Conservation (phyloP, 495 filamentous ascomycete species). For the Astrocystis sublimbata region DNA sequence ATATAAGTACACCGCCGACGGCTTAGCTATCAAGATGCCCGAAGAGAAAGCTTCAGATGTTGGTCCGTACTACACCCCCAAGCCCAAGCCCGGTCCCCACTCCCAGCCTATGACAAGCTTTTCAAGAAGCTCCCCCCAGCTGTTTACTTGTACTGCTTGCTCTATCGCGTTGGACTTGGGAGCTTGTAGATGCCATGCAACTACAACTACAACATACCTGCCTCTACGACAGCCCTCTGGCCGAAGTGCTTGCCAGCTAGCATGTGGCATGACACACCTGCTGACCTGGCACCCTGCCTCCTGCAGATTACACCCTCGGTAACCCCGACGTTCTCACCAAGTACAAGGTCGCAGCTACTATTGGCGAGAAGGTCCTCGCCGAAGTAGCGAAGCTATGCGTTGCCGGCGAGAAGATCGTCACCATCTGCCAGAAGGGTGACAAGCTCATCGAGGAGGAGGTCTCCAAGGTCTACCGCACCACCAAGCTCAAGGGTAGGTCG, state of each 20-base stretch:
- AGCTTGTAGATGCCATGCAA: background rate
- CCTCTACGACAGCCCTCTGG: too few species aligned
- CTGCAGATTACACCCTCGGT: constrained; percentile 83
- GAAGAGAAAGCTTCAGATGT: constrained; percentile 35
- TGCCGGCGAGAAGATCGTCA: constrained; percentile 86
- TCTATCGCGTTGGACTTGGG: background rate
- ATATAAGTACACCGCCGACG: background rate
- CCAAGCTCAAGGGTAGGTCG: constrained; percentile 87
- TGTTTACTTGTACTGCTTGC: background rate
- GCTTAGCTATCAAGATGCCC: constrained; percentile 26
- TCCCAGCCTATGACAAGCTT: background rate
- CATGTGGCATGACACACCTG: constrained; percentile 2
- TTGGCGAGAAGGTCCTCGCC: constrained; percentile 92
- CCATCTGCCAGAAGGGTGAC: constrained; percentile 93
- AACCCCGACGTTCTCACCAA: constrained; percentile 98
- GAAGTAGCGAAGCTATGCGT: constrained; percentile 78
- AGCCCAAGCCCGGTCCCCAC: background rate
- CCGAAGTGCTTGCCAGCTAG: too few species aligned
- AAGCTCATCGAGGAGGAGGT: constrained; percentile 91
- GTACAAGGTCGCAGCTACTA: constrained; percentile 93
- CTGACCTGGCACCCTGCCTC: constrained; percentile 15
- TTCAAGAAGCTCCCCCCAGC: background rate
- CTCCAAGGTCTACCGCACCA: constrained; percentile 95
- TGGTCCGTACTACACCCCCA: constrained; percentile 15
- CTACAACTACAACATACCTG: constrained; percentile 3